Evolutionary conservation across 1,284 basidiomycete genomes (phyloP).

Genomic region (Cryptococcus wingfieldii): DNA sequence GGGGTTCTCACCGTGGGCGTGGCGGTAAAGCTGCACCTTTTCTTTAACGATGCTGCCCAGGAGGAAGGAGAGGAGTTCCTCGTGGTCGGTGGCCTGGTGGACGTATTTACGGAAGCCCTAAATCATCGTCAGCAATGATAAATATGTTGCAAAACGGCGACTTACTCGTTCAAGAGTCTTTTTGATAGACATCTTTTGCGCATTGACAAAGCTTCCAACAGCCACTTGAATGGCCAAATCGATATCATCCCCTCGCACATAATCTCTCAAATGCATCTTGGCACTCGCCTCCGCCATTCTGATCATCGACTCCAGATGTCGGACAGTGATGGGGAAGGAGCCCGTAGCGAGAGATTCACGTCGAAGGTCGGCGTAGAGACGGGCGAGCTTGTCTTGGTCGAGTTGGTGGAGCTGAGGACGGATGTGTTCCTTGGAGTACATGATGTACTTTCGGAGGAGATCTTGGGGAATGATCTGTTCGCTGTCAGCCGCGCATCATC

Average conservation of each 20-base stretch:
- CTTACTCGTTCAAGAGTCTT: conserved; percentile 89
- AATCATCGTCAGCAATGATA: background rate
- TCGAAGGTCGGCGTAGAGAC: conserved; percentile 94
- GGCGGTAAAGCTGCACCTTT: conserved; percentile 76
- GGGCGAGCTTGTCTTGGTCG: conserved; percentile 91
- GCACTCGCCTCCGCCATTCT: conserved; percentile 98
- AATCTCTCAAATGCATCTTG: conserved; percentile 97
- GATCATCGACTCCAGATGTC: conserved; percentile 98
- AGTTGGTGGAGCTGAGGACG: conserved; percentile 88
- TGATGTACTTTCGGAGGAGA: conserved; percentile 95
- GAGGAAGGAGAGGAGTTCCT: conserved; percentile 90
- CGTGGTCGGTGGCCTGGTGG: conserved; percentile 87
- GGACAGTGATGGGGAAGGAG: conserved; percentile 95
- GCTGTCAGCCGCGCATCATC: conserved; percentile 1
- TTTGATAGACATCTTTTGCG: conserved; percentile 98
- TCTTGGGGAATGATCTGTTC: conserved; percentile 92
- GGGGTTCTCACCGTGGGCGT: conserved; percentile 68
- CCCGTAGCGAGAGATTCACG: conserved; percentile 95
- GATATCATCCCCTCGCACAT: conserved; percentile 92
- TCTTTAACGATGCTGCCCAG: conserved; percentile 94
- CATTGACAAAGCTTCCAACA: conserved; percentile 88
- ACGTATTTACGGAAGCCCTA: conserved; percentile 96
- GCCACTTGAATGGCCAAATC: conserved; percentile 95
- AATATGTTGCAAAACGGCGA: conserved; percentile 16
- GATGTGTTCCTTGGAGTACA: conserved; percentile 93